Conservation (phyloP, 2,329 filamentous ascomycete species). For the Blumeria graminis region DNA sequence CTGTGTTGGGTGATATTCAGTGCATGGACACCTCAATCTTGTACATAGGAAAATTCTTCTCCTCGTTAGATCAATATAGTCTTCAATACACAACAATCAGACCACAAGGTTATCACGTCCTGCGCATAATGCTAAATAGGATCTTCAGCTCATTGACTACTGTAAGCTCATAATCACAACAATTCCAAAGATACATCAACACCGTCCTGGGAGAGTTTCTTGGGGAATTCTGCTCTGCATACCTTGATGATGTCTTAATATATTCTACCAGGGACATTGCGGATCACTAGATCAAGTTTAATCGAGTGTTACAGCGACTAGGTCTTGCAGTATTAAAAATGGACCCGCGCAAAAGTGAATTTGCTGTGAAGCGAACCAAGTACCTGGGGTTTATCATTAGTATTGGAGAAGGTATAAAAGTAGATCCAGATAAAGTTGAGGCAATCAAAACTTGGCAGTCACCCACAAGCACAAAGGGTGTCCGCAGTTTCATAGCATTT, state of each 20-base stretch:
- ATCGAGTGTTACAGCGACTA: neutral
- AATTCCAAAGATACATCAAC: neutral
- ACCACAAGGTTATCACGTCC: too few species aligned
- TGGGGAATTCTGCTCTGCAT: neutral
- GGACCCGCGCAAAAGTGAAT: neutral
- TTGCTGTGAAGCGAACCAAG: neutral
- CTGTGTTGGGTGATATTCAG: too few species aligned
- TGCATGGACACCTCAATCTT: too few species aligned
- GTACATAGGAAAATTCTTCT: too few species aligned
- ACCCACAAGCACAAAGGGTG: neutral
- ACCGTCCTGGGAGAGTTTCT: neutral
- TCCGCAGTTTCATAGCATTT: neutral
- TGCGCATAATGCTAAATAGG: too few species aligned
- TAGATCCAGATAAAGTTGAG: neutral
- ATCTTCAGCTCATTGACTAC: too few species aligned
- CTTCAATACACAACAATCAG: too few species aligned
- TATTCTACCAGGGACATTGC: neutral
- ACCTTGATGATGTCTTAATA: conserved; percentile 1
- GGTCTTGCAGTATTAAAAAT: neutral
- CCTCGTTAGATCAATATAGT: too few species aligned
- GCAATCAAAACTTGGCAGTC: neutral
- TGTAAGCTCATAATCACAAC: too few species aligned
- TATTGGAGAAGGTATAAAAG: neutral
- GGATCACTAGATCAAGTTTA: neutral
- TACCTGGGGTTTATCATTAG: neutral